Evolutionary conservation across 192 early-diverging fungal genomes (phyloP).

Genomic region (Mortierella antarctica): DNA sequence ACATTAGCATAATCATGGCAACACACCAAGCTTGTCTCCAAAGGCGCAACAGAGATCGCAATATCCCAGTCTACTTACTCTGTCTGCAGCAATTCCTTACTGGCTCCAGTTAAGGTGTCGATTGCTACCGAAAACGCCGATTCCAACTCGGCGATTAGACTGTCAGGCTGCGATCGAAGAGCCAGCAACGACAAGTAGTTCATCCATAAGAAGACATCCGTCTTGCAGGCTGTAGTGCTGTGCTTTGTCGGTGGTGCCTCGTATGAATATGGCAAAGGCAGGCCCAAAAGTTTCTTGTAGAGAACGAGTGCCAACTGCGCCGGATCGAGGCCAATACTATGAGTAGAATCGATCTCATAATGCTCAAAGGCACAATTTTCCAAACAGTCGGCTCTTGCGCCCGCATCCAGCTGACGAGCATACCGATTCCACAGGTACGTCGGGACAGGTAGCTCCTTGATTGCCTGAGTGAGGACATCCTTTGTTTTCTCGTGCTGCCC

Average conservation of each 20-base stretch:
- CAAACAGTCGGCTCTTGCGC: conserved; percentile 9
- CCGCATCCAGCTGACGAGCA: conserved; percentile 8
- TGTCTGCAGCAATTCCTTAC: conserved; percentile 1
- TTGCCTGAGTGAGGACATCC: neutral
- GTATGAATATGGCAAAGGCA: conserved; percentile 10
- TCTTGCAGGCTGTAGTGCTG: conserved; percentile 2
- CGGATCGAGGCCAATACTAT: neutral
- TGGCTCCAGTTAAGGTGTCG: neutral
- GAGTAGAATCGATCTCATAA: neutral
- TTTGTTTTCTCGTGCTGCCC: conserved; percentile 2
- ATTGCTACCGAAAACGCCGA: conserved; percentile 6
- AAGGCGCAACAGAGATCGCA: neutral
- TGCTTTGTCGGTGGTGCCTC: conserved; percentile 6
- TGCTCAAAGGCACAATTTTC: conserved; percentile 21
- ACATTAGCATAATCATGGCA: neutral
- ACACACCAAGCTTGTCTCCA: neutral
- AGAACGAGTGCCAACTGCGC: conserved; percentile 19
- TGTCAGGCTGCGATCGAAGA: neutral
- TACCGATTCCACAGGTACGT: conserved; percentile 48
- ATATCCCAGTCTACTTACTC: conserved; percentile 17
- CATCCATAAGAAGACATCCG: conserved; percentile 43
- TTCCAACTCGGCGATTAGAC: conserved; percentile 6
- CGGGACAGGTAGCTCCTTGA: conserved; percentile 18
- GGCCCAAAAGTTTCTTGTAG: conserved; percentile 24
- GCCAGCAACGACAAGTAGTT: conserved; percentile 42